Percentiles rank a stretch among this genome's conserved stretches.
Evolutionary conservation across 2,329 filamentous ascomycete genomes (phyloP).

Genomic region (Pseudocercospora eumusae): DNA sequence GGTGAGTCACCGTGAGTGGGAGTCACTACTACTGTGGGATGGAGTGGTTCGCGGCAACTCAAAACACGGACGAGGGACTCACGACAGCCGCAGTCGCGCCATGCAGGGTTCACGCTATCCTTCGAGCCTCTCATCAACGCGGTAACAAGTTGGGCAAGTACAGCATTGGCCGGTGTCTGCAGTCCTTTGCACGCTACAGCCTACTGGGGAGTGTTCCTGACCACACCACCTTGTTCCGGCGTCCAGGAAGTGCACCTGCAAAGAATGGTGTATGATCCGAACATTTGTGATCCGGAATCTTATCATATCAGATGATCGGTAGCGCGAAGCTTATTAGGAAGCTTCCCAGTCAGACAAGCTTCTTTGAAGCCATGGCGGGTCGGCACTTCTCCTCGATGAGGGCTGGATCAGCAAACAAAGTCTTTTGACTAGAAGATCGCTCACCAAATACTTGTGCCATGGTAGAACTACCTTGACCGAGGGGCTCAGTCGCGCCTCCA

Average conservation of each 20-base stretch:
- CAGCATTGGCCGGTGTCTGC: neutral
- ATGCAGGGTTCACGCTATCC: neutral
- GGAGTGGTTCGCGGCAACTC: neutral
- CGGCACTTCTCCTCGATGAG: neutral
- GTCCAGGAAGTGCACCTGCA: neutral
- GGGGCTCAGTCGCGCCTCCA: neutral
- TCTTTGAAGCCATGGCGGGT: neutral
- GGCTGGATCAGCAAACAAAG: constrained; percentile 3
- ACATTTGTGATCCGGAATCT: neutral
- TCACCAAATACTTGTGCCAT: neutral
- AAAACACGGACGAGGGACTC: neutral
- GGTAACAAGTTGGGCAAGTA: neutral
- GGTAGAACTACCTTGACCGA: neutral
- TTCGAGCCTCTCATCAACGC: neutral
- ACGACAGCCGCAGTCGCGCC: neutral
- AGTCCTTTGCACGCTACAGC: neutral
- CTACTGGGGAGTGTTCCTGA: neutral
- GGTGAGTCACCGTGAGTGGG: no score
- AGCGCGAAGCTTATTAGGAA: neutral
- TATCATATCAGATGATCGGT: constrained; percentile 4
- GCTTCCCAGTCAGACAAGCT: constrained; percentile 6
- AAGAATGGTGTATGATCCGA: neutral
- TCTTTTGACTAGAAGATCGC: constrained; percentile 4
- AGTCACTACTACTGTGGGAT: no score
- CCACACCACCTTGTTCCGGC: neutral